These are phyloP conservation scores for Thuidium tamariscinum DNA, from an alignment of 225 moss, liverwort and hornwort species.

Conservation along the genomic window DNA sequence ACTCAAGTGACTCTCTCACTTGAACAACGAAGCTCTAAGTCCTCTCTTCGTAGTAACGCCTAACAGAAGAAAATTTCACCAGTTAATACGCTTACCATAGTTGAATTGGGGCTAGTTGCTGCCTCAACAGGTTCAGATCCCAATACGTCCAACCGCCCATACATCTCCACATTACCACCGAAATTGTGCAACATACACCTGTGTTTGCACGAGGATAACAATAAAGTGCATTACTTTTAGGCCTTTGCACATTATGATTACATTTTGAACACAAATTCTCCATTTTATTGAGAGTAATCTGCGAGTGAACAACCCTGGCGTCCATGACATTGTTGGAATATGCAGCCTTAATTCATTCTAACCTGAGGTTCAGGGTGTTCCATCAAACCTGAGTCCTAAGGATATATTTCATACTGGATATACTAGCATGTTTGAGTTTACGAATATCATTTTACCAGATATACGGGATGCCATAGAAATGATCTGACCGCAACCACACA, in stretches of 20 bases:
- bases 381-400: background rate
- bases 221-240: background rate
- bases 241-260: background rate
- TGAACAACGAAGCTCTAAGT: background rate
- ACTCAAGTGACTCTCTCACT: fast-evolving
- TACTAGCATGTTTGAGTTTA: background rate
- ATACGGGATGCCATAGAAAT: slow-evolving; percentile 87
- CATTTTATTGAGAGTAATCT: background rate
- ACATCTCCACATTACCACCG: slow-evolving; percentile 91
- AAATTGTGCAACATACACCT: slow-evolving; percentile 99
- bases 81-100: slow-evolving; percentile 33
- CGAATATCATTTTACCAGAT: slow-evolving; percentile 53
- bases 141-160: slow-evolving; percentile 65
- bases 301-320: background rate
- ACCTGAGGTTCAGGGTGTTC: background rate
- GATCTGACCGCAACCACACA: slow-evolving; percentile 68
- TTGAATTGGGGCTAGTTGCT: slow-evolving; percentile 58
- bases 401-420: background rate
- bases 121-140: slow-evolving; percentile 70
- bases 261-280: background rate
- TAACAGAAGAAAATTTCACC: background rate
- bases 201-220: background rate
- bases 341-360: background rate
- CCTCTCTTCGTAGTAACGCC: no score
- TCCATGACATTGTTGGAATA: background rate